Base-by-base conservation (phyloP, 2,329 filamentous ascomycete genomes). In the Amesomyces nigricolor region DNA sequence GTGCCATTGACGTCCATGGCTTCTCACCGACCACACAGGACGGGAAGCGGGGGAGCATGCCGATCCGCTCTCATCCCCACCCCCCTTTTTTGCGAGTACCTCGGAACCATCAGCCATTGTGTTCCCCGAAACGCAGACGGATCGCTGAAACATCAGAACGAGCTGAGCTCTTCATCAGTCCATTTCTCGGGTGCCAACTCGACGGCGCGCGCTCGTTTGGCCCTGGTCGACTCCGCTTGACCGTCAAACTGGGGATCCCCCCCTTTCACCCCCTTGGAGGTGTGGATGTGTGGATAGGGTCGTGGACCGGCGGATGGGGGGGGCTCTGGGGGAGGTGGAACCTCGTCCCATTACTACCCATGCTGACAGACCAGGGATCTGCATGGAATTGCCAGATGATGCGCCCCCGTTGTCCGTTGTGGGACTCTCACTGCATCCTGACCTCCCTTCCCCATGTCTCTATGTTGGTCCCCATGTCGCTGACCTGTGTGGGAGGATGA, bases 381-480 rank as follows among this genome's bases (percentile, higher is more conserved):
- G 49, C 58, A 62, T 59, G 56, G 47, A 52, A 57, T 59, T 60
- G 46, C 57, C 58, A 55, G 50, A 54, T 50, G 52, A 54, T 58
- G 49, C 43, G 42, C 51, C 45, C 22, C 22, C 49, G 40, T 39
- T 26, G 37, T 39, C 51, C 22, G 52, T 38, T 42, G 48, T 48
- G 44, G 38, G 44, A 26, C 48, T 39, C 44, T 29, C 39, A 29
- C 37, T 53, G 51, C 38, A 46, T 39, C 47, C 32, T 50, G 46
- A 10, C 39, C 42, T 29, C 22, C 22, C 22, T 26, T 26, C 22
- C 22, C 22, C 22, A 26, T 26, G 22, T 26, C 22, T 26, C 22
- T 26, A 26, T 26, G 22, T 26, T 3, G 22, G 16, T 32, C 35
- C 16, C 14, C 13, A 38, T 40, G 38, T 45, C 43, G 45, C 38